phyloP scores from a whole-genome alignment of 768 basidiomycete species.

The Kwoniella dendrophila region DNA sequence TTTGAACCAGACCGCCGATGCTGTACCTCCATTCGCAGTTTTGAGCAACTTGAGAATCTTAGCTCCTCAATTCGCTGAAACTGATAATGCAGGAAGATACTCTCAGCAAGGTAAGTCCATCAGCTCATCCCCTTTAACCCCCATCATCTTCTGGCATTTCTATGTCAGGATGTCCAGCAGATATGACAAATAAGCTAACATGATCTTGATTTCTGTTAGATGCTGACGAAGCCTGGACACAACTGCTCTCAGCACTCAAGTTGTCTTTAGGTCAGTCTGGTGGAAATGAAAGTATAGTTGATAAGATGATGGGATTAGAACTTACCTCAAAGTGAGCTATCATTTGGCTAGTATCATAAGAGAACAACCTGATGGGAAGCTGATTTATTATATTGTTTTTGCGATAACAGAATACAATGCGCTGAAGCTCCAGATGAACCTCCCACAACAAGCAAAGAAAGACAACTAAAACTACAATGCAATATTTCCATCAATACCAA shows the following conservation, averaged over 20 bases:
- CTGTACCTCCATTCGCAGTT: conserved; percentile 71
- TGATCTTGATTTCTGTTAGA: conserved; percentile 25
- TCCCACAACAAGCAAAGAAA: conserved; percentile 66
- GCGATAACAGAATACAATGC: conserved; percentile 66
- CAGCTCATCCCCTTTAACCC: background rate
- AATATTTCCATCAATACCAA: conserved; percentile 86
- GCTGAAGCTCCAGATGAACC: conserved; percentile 81
- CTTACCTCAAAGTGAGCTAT: conserved; percentile 39
- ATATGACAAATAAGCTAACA: background rate
- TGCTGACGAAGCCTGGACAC: conserved; percentile 55
- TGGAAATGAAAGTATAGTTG: conserved; percentile 30
- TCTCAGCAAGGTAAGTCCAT: conserved; percentile 71
- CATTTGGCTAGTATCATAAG: background rate
- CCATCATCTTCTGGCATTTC: background rate
- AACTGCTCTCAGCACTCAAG: conserved; percentile 43
- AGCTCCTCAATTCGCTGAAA: conserved; percentile 89
- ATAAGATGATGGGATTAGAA: conserved; percentile 40
- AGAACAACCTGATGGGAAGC: background rate
- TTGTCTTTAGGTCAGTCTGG: conserved; percentile 8
- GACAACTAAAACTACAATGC: conserved; percentile 85
- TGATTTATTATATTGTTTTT: background rate
- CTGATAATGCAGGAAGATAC: conserved; percentile 62
- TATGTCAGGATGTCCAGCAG: background rate
- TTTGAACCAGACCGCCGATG: conserved; percentile 77
- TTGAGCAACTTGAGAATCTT: conserved; percentile 68